Evolutionary conservation across 331 rosid species (phyloP), one percentile per base, ranked within the genome.

Genomic region (Malus hybrid): DNA sequence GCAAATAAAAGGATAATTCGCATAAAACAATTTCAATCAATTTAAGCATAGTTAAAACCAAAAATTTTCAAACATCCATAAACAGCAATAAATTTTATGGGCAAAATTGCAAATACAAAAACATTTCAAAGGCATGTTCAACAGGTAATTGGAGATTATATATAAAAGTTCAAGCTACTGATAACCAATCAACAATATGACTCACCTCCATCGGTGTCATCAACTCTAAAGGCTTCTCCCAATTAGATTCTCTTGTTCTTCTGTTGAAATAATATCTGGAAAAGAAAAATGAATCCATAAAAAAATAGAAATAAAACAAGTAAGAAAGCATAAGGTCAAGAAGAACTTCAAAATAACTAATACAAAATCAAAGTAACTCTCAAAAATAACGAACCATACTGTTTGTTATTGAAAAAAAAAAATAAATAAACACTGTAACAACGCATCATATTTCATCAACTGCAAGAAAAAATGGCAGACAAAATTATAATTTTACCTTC

Each of bases 161-260:
- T 33, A 48, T 29, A 63, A 66, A 76, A 71, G 67, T 69, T 67
- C 34, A 61, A 81, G 50, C 67, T 27, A 48, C 61, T 55, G 36
- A 68, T 72, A 59, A 59, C 62, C 74, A 65, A 52, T 81, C 66
- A 50, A 64, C 24, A 31, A 80, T 74, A 71, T 24, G 81, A 75
- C 87, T 83, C 91, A 94, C 99, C 99, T 94, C 99, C 64, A 92
- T 75, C n/a, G 99, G 97, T 31, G 99, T 88, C 99, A 94, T 94
- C 80, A 94, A 84, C 52, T 94, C 99, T 74, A 89, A 64, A 67
- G 99, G 99, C 82, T 94, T 94, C 81, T 94, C 99, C 99, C 99
- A 94, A 82, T 91, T 89, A 71, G 99, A 92, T 79, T 92, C 97
- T 76, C 88, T 90, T 20, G 97, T 89, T 85, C 86, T 92, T 86